Conservation (phyloP, 768 basidiomycete species). For the Termitomyces sp. region DNA sequence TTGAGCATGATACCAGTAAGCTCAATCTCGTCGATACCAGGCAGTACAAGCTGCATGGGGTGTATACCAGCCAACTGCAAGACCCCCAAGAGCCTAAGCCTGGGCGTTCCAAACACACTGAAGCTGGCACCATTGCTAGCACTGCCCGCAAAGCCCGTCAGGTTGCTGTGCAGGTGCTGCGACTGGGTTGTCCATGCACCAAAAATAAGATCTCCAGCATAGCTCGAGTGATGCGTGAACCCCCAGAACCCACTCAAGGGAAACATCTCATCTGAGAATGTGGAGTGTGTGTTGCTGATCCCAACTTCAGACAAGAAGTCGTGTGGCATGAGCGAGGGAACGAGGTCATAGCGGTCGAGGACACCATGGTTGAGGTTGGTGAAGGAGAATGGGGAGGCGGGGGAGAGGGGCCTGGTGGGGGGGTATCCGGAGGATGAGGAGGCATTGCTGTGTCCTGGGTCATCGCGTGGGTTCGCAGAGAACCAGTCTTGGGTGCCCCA, state of each 20-base stretch:
- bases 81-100: conserved; percentile 54
- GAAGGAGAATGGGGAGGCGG: conserved; percentile 55
- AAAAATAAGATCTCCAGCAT: conserved; percentile 84
- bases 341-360: too few relatives aligned
- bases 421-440: too few relatives aligned
- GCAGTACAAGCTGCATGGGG: conserved; percentile 56
- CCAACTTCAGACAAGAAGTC: too few relatives aligned
- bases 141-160: too few relatives aligned
- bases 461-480: conserved; percentile 76
- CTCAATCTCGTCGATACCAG: conserved; percentile 73
- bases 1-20: conserved; percentile 66
- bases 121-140: too few relatives aligned
- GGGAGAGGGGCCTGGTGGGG: conserved; percentile 38
- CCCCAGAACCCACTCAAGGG: conserved; percentile 57
- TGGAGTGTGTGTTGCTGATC: too few relatives aligned
- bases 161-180: too few relatives aligned
- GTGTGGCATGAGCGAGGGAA: too few relatives aligned
- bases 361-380: too few relatives aligned
- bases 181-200: conserved; percentile 68
- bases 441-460: conserved; percentile 46
- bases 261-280: too few relatives aligned
- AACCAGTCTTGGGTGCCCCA: too few relatives aligned
- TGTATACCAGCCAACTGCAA: conserved; percentile 37
- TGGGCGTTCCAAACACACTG: too few relatives aligned
- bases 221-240: conserved; percentile 78